Base-by-base conservation (phyloP, 257 asterid species). In the Fraxinus cuspidata region DNA sequence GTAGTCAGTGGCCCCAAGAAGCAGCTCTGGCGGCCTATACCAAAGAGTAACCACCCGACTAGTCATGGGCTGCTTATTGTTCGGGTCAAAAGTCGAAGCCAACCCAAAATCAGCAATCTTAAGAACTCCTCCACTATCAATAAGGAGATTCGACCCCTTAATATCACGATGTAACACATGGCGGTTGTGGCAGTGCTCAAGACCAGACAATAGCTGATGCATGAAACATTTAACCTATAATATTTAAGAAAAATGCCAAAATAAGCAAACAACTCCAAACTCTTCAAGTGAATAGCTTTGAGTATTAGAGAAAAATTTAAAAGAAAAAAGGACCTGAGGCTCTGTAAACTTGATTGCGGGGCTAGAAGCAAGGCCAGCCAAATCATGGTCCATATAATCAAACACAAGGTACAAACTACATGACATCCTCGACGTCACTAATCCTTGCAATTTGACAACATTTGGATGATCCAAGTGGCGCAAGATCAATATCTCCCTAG, bases 21-120 rank as follows among this genome's bases (percentile, higher is more conserved):
- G 97, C 72, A 94, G 88, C 87, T 94, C 98, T 4, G 98, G 98
- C 25, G 97, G 97, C 78, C 98, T 84, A 82, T 94, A 94, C 98
- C 98, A 92, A 38, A 94, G 88, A 71, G 98, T 94, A 72, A 94
- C 97, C 58, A 94, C 98, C 42, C 98, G 92, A 75, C 97, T 94
- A 80, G 98, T 94, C 97, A 94, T 88, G 28, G 92, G 94, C 70
- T 89, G 97, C 86, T 87, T 94, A 79, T 86, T 90, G 71, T 79
- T 84, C 73, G 91, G 97, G 87, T 94, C 90, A 47, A 89, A 94
- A 28, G 90, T 85, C 23, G 96, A 87, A 72, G 98, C 97, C 90
- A 94, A 77, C 25, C 98, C 98, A 83, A 94, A 94, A 88, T 94
- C 97, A 66, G 98, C 98, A 70, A 94, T 92, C 84, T 91, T 89